Percentiles rank a stretch among this genome's conserved stretches.
phyloP scores from a whole-genome alignment of 192 early-diverging fungal genomes.

The Coemansia sp. region DNA sequence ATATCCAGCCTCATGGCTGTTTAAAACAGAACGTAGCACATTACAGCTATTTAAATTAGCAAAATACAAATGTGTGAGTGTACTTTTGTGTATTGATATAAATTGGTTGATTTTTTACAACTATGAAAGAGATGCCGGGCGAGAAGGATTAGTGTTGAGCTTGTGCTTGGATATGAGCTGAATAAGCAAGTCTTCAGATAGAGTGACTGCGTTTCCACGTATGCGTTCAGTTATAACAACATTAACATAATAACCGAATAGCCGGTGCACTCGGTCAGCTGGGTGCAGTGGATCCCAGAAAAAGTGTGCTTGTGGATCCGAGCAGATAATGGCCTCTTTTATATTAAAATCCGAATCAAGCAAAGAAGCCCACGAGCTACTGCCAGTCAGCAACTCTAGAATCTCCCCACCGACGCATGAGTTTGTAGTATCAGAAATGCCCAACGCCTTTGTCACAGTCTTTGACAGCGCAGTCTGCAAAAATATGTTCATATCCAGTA shows the following conservation, averaged over 20 bases:
- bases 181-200: background rate
- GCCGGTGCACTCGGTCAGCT: constrained; percentile 20
- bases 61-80: too few species aligned
- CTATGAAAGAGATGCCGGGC: background rate
- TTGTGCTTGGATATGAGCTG: background rate
- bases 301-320: constrained; percentile 5
- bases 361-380: background rate
- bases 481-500: constrained; percentile 19
- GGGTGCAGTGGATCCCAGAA: constrained; percentile 41
- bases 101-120: too few species aligned
- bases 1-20: too few species aligned
- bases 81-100: too few species aligned
- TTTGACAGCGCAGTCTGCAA: constrained; percentile 5
- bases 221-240: background rate
- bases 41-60: too few species aligned
- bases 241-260: constrained; percentile 34
- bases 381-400: constrained; percentile 8
- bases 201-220: background rate
- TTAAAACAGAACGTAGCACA: too few species aligned
- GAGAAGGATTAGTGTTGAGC: background rate
- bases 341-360: background rate
- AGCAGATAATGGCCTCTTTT: constrained; percentile 9
- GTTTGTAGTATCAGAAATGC: constrained; percentile 6
- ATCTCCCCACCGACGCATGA: constrained; percentile 21
- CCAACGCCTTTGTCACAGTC: constrained; percentile 5